These are phyloP conservation scores for Corymbia citriodora DNA, from an alignment of 441 rosid species.

Conservation along the genomic window DNA sequence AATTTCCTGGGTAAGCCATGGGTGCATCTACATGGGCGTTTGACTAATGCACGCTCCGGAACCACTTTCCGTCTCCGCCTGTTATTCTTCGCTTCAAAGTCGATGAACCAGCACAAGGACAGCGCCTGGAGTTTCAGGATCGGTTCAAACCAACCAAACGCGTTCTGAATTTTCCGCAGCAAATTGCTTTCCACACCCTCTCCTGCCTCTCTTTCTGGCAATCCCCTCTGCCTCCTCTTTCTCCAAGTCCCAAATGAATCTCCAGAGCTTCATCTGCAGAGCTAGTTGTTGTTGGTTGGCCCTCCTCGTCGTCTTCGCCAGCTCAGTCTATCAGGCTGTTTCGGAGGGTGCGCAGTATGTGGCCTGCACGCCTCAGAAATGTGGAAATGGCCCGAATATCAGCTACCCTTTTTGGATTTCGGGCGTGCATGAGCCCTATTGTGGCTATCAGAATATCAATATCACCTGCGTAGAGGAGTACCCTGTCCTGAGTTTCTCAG, in stretches of 20 bases:
- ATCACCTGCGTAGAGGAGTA: accelerated
- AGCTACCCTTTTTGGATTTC: not conserved
- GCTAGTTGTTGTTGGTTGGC: accelerated
- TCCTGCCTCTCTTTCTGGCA: not conserved
- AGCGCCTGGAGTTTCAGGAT: too few species aligned
- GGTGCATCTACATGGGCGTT: too few species aligned
- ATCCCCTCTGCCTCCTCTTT: not conserved
- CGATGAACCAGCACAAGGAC: too few species aligned
- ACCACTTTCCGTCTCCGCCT: too few species aligned
- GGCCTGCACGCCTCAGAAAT: not conserved
- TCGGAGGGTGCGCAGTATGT: accelerated
- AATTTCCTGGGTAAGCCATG: too few species aligned
- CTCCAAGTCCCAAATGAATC: not conserved
- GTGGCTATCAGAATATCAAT: not conserved
- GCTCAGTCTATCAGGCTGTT: accelerated
- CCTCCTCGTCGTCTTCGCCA: accelerated
- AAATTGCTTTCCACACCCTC: not conserved
- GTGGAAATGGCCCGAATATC: not conserved
- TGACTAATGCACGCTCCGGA: too few species aligned
- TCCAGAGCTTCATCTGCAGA: not conserved
- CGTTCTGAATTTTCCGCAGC: not conserved
- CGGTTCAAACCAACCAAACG: too few species aligned
- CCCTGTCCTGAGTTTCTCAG: accelerated
- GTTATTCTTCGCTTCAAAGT: too few species aligned
- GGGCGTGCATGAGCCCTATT: accelerated